Base-by-base conservation (phyloP, 73 alveolate genomes). In the Paramecium biaurelia region DNA sequence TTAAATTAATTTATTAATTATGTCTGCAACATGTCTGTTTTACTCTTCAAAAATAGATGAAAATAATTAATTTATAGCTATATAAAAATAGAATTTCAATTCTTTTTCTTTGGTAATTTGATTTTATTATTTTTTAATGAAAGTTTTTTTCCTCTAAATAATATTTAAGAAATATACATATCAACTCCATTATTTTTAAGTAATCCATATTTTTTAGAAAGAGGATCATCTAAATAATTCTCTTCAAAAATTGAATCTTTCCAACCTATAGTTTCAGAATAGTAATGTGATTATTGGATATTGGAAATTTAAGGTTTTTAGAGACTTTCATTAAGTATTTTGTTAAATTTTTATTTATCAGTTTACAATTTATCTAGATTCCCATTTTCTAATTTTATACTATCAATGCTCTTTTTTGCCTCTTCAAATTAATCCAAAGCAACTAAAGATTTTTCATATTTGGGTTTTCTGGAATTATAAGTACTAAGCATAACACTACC, bases 211-310 rank as follows among this genome's bases (percentile, higher is more conserved):
- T 72, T 72, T 38, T 72, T 15, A 10, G 58, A 32, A 6, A 72
- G 34, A 34, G 86, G 86, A 37, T 38, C 56, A 21, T 72, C 86
- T 21, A 12, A 23, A 20, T 35, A 72, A 38, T 72, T 72, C 30
- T 72, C 86, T 35, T 72, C 86, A 72, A 72, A 72, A 12, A 72
- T 42, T 1, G 86, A 72, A n/a, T 72, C 86, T 20, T 72, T 34
- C 56, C 58, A 72, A 20, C 86, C 86, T 7, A 72, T 21, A 1
- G 86, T 72, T 72, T 72, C 86, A 6, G 86, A 28, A 2, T 18
- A 34, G 38, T 30, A 21, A 15, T n/a, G 30, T 12, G 74, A 42
- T 79, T 38, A 18, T 41, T 21, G 12, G 26, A 23, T 63, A 63
- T 63, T 32, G 1, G 41, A 30, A 5, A 63, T 63, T 32, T 63